These are phyloP conservation scores for cucumber (Cucumis sativus) DNA, from an alignment of 306 rosid genomes.

Conservation along the genomic window Cucumber_9930_V3 NC_026659.2:31015001-31015500, in stretches of 20 bases:
- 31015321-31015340: background rate
- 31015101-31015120: background rate
- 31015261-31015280: background rate
- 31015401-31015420: background rate
- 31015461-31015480: background rate
- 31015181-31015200: conserved; percentile 68
- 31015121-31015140: conserved; percentile 8
- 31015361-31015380: background rate
- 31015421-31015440: background rate
- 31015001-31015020: background rate
- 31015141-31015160: conserved; percentile 20
- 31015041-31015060: conserved; percentile 2
- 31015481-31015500: background rate
- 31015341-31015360: background rate
- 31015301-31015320: background rate
- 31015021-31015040: background rate
- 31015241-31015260: background rate
- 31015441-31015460: background rate
- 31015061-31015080: background rate
- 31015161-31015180: conserved; percentile 81
- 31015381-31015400: background rate
- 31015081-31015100: background rate
- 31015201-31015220: conserved; percentile 56
- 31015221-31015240: conserved; percentile 57
- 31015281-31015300: background rate